These are phyloP conservation scores for Penicillium sp. DNA, from an alignment of 2,329 filamentous ascomycete species.

Conservation along the genomic window DNA sequence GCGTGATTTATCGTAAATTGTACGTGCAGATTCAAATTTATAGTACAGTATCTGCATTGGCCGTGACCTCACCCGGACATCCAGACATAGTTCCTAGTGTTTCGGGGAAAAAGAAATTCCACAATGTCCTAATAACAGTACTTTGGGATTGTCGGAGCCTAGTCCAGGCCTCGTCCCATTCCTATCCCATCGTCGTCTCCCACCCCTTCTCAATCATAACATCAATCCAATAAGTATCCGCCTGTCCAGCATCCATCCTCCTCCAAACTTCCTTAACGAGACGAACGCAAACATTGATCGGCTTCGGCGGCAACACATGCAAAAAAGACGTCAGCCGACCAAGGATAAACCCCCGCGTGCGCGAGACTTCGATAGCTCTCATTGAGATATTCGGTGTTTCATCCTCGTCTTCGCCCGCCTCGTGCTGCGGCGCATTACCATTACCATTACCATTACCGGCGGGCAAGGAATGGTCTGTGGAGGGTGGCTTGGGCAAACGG, in stretches of 20 bases:
- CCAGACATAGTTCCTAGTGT: background rate
- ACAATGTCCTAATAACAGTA: too few relatives aligned
- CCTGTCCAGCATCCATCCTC: constrained; percentile 52
- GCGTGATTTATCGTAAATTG: background rate
- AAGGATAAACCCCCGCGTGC: constrained; percentile 54
- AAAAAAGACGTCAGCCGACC: constrained; percentile 52
- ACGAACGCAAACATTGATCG: constrained; percentile 54
- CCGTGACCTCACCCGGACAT: background rate
- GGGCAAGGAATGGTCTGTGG: background rate
- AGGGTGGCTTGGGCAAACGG: constrained; percentile 42
- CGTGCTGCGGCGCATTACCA: background rate
- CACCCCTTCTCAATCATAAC: constrained; percentile 61
- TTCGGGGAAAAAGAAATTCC: too few relatives aligned
- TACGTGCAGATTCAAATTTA: background rate
- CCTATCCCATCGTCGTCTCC: constrained; percentile 57
- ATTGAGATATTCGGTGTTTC: constrained; percentile 35
- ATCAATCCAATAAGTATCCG: constrained; percentile 58
- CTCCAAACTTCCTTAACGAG: constrained; percentile 59
- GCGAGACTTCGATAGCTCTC: constrained; percentile 52
- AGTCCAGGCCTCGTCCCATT: too few relatives aligned
- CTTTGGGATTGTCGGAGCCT: too few relatives aligned
- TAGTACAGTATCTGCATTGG: background rate
- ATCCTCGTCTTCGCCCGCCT: too few relatives aligned
- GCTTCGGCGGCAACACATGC: constrained; percentile 56
- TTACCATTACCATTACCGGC: background rate